phyloP scores from a whole-genome alignment of 768 basidiomycete species.

The Dioszegia aurantiaca region DNA sequence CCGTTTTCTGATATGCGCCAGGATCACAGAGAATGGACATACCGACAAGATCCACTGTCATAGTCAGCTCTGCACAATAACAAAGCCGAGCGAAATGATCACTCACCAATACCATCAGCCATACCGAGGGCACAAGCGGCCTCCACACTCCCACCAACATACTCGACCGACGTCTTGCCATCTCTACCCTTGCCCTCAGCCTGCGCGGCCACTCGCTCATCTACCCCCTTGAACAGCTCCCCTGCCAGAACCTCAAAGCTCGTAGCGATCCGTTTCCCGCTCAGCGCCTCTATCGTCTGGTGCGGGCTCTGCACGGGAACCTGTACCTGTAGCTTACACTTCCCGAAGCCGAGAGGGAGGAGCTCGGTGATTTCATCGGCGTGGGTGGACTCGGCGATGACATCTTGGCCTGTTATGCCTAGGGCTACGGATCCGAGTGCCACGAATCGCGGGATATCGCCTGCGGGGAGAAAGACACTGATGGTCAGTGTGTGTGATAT shows the following conservation, averaged over 20 bases:
- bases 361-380: constrained; percentile 71
- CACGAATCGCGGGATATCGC: constrained; percentile 97
- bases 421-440: constrained; percentile 95
- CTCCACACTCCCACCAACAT: constrained; percentile 96
- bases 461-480: constrained; percentile 93
- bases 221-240: constrained; percentile 63
- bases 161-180: constrained; percentile 74
- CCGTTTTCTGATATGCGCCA: not conserved
- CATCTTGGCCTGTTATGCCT: constrained; percentile 97
- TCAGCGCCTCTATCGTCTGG: constrained; percentile 71
- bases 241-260: constrained; percentile 87
- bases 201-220: constrained; percentile 60
- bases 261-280: constrained; percentile 89
- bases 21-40: constrained; percentile 45
- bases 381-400: constrained; percentile 87
- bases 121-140: constrained; percentile 94
- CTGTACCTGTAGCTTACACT: constrained; percentile 78
- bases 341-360: constrained; percentile 84
- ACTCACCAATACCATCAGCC: constrained; percentile 91
- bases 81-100: not conserved
- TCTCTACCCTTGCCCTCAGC: constrained; percentile 43
- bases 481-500: not conserved
- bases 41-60: constrained; percentile 89
- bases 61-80: constrained; percentile 11
- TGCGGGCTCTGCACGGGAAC: constrained; percentile 74